Evolutionary conservation across 371 early-diverging fungal genomes (phyloP).

Genomic region (Apophysomyces ossiformis): DNA sequence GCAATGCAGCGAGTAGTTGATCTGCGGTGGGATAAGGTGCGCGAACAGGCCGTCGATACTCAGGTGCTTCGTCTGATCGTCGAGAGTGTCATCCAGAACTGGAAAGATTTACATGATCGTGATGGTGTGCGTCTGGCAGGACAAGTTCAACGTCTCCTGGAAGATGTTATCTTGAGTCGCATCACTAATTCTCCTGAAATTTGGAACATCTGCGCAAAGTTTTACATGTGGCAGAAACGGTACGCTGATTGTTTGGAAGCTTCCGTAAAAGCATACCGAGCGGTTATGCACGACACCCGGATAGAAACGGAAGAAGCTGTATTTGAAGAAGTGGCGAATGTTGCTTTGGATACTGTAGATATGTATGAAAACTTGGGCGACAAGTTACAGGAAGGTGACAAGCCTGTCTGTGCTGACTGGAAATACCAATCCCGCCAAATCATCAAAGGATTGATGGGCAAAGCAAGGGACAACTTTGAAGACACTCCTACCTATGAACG

Average conservation of each 20-base stretch:
- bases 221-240: constrained; percentile 69
- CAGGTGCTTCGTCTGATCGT: constrained; percentile 77
- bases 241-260: constrained; percentile 77
- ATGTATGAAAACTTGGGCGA: constrained; percentile 78
- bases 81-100: constrained; percentile 67
- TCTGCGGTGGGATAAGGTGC: constrained; percentile 67
- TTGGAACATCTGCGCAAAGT: constrained; percentile 79
- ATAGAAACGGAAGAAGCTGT: constrained; percentile 66
- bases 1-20: constrained; percentile 87
- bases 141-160: constrained; percentile 63
- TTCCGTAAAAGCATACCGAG: constrained; percentile 83
- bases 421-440: constrained; percentile 82
- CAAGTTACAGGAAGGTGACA: constrained; percentile 38
- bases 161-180: constrained; percentile 68
- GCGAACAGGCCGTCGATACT: constrained; percentile 76
- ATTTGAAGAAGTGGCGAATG: constrained; percentile 72
- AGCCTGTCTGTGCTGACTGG: constrained; percentile 84
- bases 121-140: constrained; percentile 42
- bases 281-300: constrained; percentile 73
- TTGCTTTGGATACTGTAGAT: constrained; percentile 77
- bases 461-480: constrained; percentile 77
- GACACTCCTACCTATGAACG: constrained; percentile 65
- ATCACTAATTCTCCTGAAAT: constrained; percentile 78
- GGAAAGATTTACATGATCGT: constrained; percentile 61
- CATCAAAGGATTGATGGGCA: constrained; percentile 82